phyloP scores from a whole-genome alignment of 495 filamentous ascomycete genomes.

The Tuber aestivum region DNA sequence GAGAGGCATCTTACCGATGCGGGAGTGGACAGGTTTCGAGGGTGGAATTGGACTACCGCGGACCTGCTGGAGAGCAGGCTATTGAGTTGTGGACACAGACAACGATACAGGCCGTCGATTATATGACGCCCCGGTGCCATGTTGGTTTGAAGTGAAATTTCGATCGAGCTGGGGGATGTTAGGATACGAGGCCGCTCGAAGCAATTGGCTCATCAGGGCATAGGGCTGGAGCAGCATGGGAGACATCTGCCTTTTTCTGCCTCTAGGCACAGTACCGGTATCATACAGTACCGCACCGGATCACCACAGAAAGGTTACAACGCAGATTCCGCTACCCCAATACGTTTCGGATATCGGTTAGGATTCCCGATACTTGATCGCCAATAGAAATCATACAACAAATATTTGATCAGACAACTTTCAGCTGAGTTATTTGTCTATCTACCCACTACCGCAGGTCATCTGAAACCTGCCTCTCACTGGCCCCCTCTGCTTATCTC shows the following conservation, averaged over 20 bases:
- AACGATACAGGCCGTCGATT: conserved; percentile 29
- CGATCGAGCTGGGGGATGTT: not conserved
- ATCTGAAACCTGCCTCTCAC: not conserved
- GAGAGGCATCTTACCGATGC: not conserved
- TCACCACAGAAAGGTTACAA: not conserved
- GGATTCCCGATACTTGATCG: not conserved
- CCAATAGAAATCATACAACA: not conserved
- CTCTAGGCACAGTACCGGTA: not conserved
- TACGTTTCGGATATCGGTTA: not conserved
- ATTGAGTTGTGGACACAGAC: conserved; percentile 27
- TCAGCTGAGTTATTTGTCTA: conserved; percentile 2
- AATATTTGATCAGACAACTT: not conserved
- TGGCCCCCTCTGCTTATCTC: conserved; percentile 1
- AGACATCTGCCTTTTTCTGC: not conserved
- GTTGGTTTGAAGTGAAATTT: conserved; percentile 1
- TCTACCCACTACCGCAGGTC: not conserved
- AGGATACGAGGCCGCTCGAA: not conserved
- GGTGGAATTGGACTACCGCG: not conserved
- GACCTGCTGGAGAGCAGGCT: conserved; percentile 1
- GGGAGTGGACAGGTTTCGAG: not conserved
- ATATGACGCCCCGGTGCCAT: conserved; percentile 24
- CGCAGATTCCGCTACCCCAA: not conserved
- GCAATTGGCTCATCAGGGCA: not conserved
- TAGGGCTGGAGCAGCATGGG: not conserved
- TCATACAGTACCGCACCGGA: not conserved